phyloP scores from a whole-genome alignment of 176 grass and related monocot genomes.

The Luzula sylvatica region DNA sequence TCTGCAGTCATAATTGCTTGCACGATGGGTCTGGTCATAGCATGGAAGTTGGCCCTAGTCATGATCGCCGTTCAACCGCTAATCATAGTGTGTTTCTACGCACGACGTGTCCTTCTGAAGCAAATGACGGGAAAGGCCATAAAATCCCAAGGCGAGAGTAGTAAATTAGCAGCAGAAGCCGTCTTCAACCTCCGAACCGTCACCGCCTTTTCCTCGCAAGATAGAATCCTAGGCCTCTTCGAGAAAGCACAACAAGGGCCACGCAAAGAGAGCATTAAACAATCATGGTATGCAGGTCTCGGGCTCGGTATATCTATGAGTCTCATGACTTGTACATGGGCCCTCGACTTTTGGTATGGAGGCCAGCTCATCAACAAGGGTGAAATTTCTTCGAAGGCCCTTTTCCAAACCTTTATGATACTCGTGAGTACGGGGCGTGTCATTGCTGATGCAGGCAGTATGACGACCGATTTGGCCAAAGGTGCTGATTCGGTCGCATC shows the following conservation, averaged over 20 bases:
- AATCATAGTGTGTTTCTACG: slow-evolving; percentile 92
- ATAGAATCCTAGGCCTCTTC: slow-evolving; percentile 67
- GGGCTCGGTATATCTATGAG: slow-evolving; percentile 81
- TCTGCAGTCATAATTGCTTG: slow-evolving; percentile 70
- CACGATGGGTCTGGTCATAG: slow-evolving; percentile 88
- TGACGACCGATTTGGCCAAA: slow-evolving; percentile 95
- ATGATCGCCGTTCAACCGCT: slow-evolving; percentile 94
- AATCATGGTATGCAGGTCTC: slow-evolving; percentile 80
- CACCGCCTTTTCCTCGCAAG: slow-evolving; percentile 95
- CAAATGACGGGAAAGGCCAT: slow-evolving; percentile 73
- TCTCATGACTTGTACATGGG: slow-evolving; percentile 74
- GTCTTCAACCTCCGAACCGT: slow-evolving; percentile 84
- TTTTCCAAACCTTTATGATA: slow-evolving; percentile 98
- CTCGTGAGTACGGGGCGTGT: slow-evolving; percentile 91
- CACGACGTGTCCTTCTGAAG: slow-evolving; percentile 72
- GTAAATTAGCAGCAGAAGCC: slow-evolving; percentile 85
- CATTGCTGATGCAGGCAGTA: slow-evolving; percentile 90
- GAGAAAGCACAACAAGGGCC: slow-evolving; percentile 59
- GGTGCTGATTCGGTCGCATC: slow-evolving; percentile 77
- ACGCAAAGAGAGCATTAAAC: slow-evolving; percentile 59
- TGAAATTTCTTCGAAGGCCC: slow-evolving; percentile 53
- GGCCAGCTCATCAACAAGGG: slow-evolving; percentile 52
- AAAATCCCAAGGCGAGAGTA: slow-evolving; percentile 67
- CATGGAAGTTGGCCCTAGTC: slow-evolving; percentile 74
- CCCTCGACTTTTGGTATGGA: slow-evolving; percentile 97